phyloP scores from a whole-genome alignment of 208 protist genomes.

The Endotrypanum monterogeii region DNA sequence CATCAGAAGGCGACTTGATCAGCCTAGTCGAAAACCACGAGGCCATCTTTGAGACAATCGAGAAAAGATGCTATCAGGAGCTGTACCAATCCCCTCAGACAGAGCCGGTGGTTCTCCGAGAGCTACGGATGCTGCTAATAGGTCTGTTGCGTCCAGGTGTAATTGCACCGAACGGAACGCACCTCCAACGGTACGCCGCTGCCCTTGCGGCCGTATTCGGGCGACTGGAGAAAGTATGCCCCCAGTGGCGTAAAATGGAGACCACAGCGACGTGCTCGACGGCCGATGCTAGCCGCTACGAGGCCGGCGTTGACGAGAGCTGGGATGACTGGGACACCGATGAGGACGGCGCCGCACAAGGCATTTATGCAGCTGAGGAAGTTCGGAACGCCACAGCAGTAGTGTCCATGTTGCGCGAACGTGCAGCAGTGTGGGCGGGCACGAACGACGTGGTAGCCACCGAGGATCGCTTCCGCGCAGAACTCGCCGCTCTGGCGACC shows the following conservation, averaged over 20 bases:
- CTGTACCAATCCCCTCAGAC: conserved; percentile 51
- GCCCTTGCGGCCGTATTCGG: conserved; percentile 31
- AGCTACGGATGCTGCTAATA: conserved; percentile 53
- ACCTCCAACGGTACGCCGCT: conserved; percentile 28
- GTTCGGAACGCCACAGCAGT: conserved; percentile 29
- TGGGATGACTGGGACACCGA: conserved; percentile 39
- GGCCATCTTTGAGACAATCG: conserved; percentile 19
- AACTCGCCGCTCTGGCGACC: conserved; percentile 14
- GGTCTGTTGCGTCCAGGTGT: conserved; percentile 20
- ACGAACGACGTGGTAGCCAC: not conserved
- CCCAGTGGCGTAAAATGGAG: conserved; percentile 25
- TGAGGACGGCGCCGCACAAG: conserved; percentile 38
- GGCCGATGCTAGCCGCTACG: not conserved
- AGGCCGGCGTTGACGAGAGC: conserved; percentile 13
- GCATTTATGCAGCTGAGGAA: conserved; percentile 40
- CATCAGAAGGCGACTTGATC: not conserved
- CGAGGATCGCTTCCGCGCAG: conserved; percentile 13
- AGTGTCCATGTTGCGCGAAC: conserved; percentile 30
- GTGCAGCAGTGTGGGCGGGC: conserved; percentile 1
- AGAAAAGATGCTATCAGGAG: conserved; percentile 26
- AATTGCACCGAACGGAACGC: not conserved
- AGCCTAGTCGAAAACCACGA: conserved; percentile 10
- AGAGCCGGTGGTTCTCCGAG: conserved; percentile 59
- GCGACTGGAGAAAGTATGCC: conserved; percentile 33
- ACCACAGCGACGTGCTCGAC: not conserved